Percentiles rank a stretch among this genome's conserved stretches.
phyloP scores from a whole-genome alignment of 148 eudicot genomes.

The Spergularia marina region DNA sequence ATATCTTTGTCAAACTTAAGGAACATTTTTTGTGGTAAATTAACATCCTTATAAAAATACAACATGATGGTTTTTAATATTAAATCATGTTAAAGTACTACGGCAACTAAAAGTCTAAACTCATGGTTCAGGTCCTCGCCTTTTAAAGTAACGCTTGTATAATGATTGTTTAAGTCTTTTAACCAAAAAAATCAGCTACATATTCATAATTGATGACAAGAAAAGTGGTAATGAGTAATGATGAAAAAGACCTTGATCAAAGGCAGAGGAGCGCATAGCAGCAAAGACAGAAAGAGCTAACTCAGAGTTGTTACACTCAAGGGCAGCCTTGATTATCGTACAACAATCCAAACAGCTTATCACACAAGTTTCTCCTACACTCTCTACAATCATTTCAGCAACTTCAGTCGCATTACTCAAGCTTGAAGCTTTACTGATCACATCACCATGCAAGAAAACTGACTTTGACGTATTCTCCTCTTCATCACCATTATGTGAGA shows the following conservation, averaged over 20 bases:
- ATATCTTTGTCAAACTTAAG: too few species aligned
- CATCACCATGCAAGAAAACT: conserved; percentile 35
- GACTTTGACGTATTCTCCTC: background rate
- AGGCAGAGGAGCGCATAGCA: conserved; percentile 80
- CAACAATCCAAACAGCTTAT: conserved; percentile 55
- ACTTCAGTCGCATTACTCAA: conserved; percentile 64
- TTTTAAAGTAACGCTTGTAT: too few species aligned
- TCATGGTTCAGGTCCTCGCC: too few species aligned
- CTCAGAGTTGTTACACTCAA: conserved; percentile 64
- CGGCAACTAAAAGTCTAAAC: background rate
- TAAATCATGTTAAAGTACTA: background rate
- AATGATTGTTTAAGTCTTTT: too few species aligned
- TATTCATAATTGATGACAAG: background rate
- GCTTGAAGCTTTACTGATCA: conserved; percentile 44
- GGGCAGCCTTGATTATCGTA: conserved; percentile 63
- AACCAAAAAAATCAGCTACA: too few species aligned
- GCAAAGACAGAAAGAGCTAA: conserved; percentile 68
- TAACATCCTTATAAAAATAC: too few species aligned
- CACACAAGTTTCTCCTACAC: conserved; percentile 40
- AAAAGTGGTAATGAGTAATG: background rate
- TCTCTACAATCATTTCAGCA: conserved; percentile 41
- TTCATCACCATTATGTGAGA: conserved; percentile 7
- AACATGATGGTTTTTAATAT: too few species aligned
- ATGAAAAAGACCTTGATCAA: conserved; percentile 45
- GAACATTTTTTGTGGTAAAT: background rate